Percentiles rank a stretch among this genome's conserved stretches.
phyloP scores from a whole-genome alignment of 352 stramenopile species.

The Phytopythium montanum region DNA sequence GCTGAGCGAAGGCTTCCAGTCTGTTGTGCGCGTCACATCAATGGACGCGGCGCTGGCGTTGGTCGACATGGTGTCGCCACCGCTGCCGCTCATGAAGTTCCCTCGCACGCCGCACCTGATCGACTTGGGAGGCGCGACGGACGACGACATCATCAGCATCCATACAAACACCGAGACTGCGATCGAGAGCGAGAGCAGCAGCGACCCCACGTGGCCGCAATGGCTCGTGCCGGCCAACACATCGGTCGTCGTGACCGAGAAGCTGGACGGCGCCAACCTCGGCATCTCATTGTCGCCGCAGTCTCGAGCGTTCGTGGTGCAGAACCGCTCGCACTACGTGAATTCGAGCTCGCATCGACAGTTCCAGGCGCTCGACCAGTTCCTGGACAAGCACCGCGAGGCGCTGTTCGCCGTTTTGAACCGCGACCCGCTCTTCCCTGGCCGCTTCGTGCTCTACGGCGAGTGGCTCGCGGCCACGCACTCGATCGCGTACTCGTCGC shows the following conservation, averaged over 20 bases:
- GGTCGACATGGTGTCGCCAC: conserved; percentile 24
- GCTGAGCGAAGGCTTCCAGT: conserved; percentile 46
- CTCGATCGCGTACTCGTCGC: conserved; percentile 69
- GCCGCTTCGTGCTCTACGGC: conserved; percentile 75
- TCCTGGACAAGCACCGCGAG: conserved; percentile 35
- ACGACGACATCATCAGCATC: conserved; percentile 42
- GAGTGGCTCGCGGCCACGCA: conserved; percentile 82
- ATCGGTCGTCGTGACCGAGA: conserved; percentile 67
- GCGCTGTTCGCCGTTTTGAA: conserved; percentile 41
- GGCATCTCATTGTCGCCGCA: conserved; percentile 59
- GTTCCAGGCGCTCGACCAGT: conserved; percentile 63
- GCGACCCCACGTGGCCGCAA: neutral
- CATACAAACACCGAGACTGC: too few relatives aligned
- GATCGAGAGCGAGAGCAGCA: neutral
- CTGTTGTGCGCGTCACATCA: conserved; percentile 47
- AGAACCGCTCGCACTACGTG: conserved; percentile 81
- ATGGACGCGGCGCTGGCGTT: conserved; percentile 36
- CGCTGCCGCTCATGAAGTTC: conserved; percentile 54
- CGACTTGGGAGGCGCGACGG: conserved; percentile 45
- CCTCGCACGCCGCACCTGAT: conserved; percentile 60
- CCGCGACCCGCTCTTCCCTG: conserved; percentile 46
- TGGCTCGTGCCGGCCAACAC: conserved; percentile 8
- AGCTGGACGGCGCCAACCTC: conserved; percentile 84
- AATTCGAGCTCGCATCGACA: conserved; percentile 51
- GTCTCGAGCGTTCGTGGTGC: conserved; percentile 45